Evolutionary conservation across 768 basidiomycete species (phyloP).

Genomic region (Suillus hirtellus): DNA sequence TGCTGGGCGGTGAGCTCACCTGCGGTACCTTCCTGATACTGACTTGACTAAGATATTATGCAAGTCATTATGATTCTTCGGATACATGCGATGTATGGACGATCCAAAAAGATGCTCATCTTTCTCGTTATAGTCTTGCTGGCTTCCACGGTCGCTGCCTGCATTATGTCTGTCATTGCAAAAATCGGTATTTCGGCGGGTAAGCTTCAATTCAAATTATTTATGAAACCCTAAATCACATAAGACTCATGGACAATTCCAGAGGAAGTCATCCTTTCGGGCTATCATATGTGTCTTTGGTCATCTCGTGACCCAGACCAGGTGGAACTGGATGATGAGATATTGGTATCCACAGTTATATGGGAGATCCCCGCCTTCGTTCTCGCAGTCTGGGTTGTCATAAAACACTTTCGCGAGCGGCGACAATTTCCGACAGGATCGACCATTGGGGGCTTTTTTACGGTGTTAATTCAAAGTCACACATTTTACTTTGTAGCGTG

Average conservation of each 20-base stretch:
- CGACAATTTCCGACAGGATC: neutral
- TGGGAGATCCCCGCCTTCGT: neutral
- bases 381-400: neutral
- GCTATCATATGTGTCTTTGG: neutral
- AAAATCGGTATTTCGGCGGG: neutral
- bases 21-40: neutral
- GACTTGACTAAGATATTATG: neutral
- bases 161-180: neutral
- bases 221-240: neutral
- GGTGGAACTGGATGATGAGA: neutral
- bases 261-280: neutral
- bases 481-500: neutral
- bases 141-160: neutral
- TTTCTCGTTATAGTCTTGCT: neutral
- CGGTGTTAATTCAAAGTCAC: neutral
- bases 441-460: neutral
- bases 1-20: neutral
- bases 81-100: neutral
- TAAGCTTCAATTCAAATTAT: neutral
- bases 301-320: fast-evolving
- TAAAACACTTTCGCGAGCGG: neutral
- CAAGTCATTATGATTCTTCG: neutral
- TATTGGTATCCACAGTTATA: neutral
- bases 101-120: neutral
- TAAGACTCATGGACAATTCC: neutral